phyloP scores from a whole-genome alignment of 148 eudicot genomes.

The Cornus suecica region DNA sequence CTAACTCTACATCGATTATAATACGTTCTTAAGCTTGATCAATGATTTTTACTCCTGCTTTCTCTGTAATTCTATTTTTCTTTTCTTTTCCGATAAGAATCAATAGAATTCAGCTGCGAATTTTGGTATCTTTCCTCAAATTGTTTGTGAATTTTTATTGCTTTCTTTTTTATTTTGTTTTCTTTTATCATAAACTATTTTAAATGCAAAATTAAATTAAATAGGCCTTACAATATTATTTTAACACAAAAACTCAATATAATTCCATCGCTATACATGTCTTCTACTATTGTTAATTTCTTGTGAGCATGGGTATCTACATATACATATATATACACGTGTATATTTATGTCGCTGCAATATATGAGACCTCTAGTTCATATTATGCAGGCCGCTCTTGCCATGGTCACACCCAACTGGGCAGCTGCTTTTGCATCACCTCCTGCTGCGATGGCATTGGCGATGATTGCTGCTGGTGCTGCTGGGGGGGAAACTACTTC shows the following conservation, averaged over 20 bases:
- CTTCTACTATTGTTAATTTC: background rate
- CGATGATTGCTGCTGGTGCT: constrained; percentile 99
- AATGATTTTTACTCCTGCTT: too few species aligned
- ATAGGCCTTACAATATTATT: background rate
- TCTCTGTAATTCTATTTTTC: background rate
- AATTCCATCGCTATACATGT: background rate
- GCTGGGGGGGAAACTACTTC: constrained; percentile 86
- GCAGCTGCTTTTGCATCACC: constrained; percentile 99
- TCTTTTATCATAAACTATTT: too few species aligned
- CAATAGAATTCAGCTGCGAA: background rate
- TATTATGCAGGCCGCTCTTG: constrained; percentile 80
- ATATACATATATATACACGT: too few species aligned
- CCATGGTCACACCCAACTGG: constrained; percentile 93
- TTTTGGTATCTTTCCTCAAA: background rate
- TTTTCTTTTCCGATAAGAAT: background rate
- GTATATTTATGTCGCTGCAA: background rate
- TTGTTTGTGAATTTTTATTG: background rate
- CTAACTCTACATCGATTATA: background rate
- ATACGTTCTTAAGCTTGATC: too few species aligned
- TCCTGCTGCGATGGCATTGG: constrained; percentile 97
- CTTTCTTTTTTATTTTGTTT: background rate
- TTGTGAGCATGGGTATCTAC: too few species aligned
- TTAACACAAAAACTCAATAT: background rate
- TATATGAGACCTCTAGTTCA: background rate
- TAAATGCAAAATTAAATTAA: too few species aligned